Base-by-base conservation (phyloP, 768 basidiomycete genomes). In the Auricularia auricula-judae region DNA sequence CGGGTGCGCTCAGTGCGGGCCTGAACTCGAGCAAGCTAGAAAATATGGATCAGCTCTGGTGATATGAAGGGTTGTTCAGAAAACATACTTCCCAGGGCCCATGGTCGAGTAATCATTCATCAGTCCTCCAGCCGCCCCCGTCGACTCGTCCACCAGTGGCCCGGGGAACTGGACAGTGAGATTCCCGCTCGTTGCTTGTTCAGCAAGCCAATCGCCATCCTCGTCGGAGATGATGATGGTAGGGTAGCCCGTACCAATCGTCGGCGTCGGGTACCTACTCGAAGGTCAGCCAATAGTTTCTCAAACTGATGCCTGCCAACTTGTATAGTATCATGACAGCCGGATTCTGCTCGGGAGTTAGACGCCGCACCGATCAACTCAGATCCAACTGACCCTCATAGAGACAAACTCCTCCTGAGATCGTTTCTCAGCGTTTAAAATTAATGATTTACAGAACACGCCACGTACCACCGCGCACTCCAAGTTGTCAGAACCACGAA, bases 1-100 rank as follows among this genome's bases (percentile, higher is more conserved):
- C 68, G 4, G 70, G 70, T 8, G 67, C 70, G 7, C 62, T 35
- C 35, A 70, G 34, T 12, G 68, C 64, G 1, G 68, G 68, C 64
- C 71, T 72, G 66, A 68, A 56, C 39, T 42, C 39, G 8, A 42
- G 39, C 7, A 7, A 14, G 39, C 39, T 42, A 14, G 8, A 14
- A 8, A 14, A 7, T 8, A 42, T 42, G 39, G 8, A 14, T 42
- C 39, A 42, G 39, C 8, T 42, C 7, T 29, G 29, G 8, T 14
- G 39, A 7, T 3, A 8, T 14, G 7, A 14, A 14, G 12, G 12
- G 12, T 42, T 7, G 12, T 8, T 42, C 8, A 14, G 53, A 47
- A 64, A 12, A 69, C 36, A 71, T 44, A 66, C 62, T 76, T 72
- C 10, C 76, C 74, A 4, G 76, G 76, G 3, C 76, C 76, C 44